Conservation (phyloP, 2,329 filamentous ascomycete species). For the Macrophomina phaseolina region DNA sequence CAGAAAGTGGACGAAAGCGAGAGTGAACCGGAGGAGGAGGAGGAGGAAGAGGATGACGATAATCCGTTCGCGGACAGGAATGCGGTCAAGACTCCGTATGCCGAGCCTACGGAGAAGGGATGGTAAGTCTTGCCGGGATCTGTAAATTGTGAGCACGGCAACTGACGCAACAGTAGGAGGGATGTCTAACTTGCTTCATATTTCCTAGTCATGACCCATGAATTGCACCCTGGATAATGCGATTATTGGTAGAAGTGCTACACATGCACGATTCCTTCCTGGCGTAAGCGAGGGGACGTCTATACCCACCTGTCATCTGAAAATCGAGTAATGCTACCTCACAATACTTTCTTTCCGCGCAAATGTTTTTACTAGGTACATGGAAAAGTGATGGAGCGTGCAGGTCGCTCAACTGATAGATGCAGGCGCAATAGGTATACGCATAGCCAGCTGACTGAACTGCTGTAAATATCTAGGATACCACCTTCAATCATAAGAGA, state of each 20-base stretch:
- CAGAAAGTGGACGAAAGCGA: constrained; percentile 59
- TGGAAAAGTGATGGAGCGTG: too few relatives aligned
- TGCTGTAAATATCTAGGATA: too few relatives aligned
- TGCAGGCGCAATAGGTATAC: too few relatives aligned
- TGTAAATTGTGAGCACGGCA: too few relatives aligned
- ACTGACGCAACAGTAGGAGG: constrained; percentile 11
- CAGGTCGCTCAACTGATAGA: too few relatives aligned
- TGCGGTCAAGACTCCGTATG: constrained; percentile 60
- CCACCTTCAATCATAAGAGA: too few relatives aligned
- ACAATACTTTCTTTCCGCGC: neutral
- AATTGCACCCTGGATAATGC: constrained; percentile 4
- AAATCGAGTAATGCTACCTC: constrained; percentile 1
- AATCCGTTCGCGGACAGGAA: constrained; percentile 88
- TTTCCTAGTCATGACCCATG: constrained; percentile 12
- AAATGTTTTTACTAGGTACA: too few relatives aligned
- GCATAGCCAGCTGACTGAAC: too few relatives aligned
- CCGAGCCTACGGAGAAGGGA: constrained; percentile 46
- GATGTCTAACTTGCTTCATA: constrained; percentile 6
- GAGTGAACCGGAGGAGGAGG: constrained; percentile 56
- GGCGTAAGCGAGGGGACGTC: neutral
- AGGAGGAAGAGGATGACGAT: constrained; percentile 73
- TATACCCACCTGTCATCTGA: constrained; percentile 11
- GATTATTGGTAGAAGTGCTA: constrained; percentile 8
- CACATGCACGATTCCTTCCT: neutral
- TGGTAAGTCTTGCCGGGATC: constrained; percentile 5